Base-by-base conservation (phyloP, 2,329 filamentous ascomycete species). In the Fusarium xyrophilum region DNA sequence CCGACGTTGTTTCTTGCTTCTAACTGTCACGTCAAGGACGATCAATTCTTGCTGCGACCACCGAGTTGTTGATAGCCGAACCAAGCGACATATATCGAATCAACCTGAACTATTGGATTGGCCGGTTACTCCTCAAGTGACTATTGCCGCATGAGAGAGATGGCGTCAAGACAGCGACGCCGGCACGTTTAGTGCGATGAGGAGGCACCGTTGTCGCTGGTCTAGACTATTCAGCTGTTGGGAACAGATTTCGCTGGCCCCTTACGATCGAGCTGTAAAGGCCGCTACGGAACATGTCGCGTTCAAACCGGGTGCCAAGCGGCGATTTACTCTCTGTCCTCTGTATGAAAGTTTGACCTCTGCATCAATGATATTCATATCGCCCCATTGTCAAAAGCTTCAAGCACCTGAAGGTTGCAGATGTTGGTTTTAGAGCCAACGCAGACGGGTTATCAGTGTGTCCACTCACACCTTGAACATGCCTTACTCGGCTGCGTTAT, bases 381-480 rank as follows among this genome's bases (percentile, higher is more conserved):
- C 59, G 39, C 51, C 56, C 59, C 47, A 56, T 70, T 60, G 39
- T 54, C 56, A 35, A 65, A 63, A 70, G 47, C 56, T 67, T 64
- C 54, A 64, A 58, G 43, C 35, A 65, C 35, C 33, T 56, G 56
- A 51, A 48, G 47, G 57, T 60, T 63, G 66, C 59, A 66, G 52
- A 51, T 51, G 38, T 68, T 62, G 54, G 32, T 63, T 56, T 47
- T 43, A 47, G 53, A 53, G 39, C 40, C 60, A 65, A 66, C 38
- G 33, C 32, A 63, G 43, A 33, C 43, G 33, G 21, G 48, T 42
- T 56, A 51, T 60, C 47, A 65, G 46, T 36, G 52, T 53, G 53
- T 38, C 67, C 67, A 69, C 67, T 60, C 67, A 64, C 67, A 70
- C 67, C 59, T 69, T 39, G 44, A 53, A 54, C 57, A 56, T 69